Base-by-base conservation (phyloP, 345 rosid genomes). In the Clarkia xantiana region DNA sequence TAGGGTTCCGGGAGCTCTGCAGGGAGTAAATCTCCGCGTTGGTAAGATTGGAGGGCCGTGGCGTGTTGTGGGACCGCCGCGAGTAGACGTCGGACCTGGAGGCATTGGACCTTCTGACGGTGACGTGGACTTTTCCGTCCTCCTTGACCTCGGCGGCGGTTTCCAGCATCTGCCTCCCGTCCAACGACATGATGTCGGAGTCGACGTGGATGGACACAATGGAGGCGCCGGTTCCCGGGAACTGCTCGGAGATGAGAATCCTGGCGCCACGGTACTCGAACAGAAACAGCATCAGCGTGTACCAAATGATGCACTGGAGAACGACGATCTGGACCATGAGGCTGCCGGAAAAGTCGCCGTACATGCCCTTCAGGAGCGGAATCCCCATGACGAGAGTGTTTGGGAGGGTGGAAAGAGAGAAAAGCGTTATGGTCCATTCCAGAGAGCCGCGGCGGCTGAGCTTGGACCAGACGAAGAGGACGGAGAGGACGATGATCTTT, bases 311-410 rank as follows among this genome's bases (percentile, higher is more conserved):
- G 53, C 83, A 82, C 44, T 82, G 91, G 29, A 82, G 81, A n/a
- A 82, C 91, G 9, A 82, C 91, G 14, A 82, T 75, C 55, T 82
- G 91, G 44, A 82, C 91, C 91, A 82, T 82, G 34, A 82, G 67
- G 52, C 79, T 82, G 0, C 86, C 91, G 0, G 86, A 79, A 44
- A 49, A 74, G 1, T 63, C 79, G 1, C 91, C 91, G 29, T 82
- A 82, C 91, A 82, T 82, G 11, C 91, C 91, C 61, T 69, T 69
- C 42, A 82, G 81, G 17, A 82, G 51, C 18, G 91, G 91, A 14
- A 82, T 82, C 11, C 91, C 91, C 86, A 82, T 82, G n/a, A 82
- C 86, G 11, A 82, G 75, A 3, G 86, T 82, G 67, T 82, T 82
- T 0, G 91, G 91, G 16, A 82, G 66, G 12, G 91, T 76, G 2